Evolutionary conservation across 2,329 filamentous ascomycete genomes (phyloP).

Genomic region (Sporothrix phasma): DNA sequence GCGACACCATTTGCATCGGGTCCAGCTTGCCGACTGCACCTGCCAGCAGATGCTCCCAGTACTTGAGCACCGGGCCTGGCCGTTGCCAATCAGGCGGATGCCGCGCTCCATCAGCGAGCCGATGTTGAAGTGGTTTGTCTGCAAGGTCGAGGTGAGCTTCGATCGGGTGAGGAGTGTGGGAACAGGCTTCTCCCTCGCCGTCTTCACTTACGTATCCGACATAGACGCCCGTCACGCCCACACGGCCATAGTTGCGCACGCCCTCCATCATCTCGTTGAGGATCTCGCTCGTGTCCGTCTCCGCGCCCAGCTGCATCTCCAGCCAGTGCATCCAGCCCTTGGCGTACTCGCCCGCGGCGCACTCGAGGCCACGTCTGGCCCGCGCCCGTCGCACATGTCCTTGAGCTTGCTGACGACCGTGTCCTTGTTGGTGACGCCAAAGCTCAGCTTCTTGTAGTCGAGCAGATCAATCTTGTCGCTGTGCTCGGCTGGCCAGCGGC

Average conservation of each 20-base stretch:
- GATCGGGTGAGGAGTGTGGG: not conserved
- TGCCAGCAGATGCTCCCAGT: constrained; percentile 69
- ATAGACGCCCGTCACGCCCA: constrained; percentile 66
- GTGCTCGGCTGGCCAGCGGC: constrained; percentile 43
- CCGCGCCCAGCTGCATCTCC: constrained; percentile 52
- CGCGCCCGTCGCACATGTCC: constrained; percentile 60
- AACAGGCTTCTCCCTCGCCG: too few species aligned
- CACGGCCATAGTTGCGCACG: constrained; percentile 62
- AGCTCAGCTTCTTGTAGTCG: constrained; percentile 53
- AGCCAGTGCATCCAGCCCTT: constrained; percentile 52
- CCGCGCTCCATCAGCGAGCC: constrained; percentile 78
- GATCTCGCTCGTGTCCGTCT: constrained; percentile 78
- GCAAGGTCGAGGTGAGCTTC: not conserved
- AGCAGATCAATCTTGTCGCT: constrained; percentile 52
- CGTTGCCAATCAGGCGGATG: constrained; percentile 63
- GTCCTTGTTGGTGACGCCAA: constrained; percentile 45
- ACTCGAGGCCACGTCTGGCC: constrained; percentile 67
- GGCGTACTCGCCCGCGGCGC: constrained; percentile 50
- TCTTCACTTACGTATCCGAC: constrained; percentile 43
- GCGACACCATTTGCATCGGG: constrained; percentile 69
- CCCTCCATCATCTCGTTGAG: constrained; percentile 68
- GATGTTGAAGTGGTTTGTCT: constrained; percentile 76
- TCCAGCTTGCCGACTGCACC: constrained; percentile 62
- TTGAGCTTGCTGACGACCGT: constrained; percentile 64
- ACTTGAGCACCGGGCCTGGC: constrained; percentile 68